phyloP scores from a whole-genome alignment of 352 stramenopile genomes.

The Globisporangium cederbergense region DNA sequence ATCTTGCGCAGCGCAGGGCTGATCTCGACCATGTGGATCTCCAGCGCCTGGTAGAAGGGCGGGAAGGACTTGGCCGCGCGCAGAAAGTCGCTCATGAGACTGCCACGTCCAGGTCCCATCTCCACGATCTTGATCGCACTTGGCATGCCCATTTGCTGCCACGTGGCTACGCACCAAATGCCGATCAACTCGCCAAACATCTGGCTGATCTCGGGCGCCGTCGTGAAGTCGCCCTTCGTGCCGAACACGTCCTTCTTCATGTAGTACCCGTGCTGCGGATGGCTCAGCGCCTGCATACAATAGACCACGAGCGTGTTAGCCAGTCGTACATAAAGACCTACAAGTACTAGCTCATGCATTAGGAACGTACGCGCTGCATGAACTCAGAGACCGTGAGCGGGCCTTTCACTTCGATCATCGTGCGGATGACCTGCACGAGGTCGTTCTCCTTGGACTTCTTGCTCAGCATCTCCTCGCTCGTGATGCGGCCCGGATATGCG shows the following conservation, averaged over 20 bases:
- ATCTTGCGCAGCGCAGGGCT: slow-evolving; percentile 86
- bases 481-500: slow-evolving; percentile 19
- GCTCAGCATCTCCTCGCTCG: slow-evolving; percentile 22
- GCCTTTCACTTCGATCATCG: slow-evolving; percentile 91
- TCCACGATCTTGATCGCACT: slow-evolving; percentile 84
- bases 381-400: slow-evolving; percentile 94
- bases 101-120: slow-evolving; percentile 91
- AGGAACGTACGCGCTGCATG: slow-evolving; percentile 73
- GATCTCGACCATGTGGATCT: slow-evolving; percentile 92
- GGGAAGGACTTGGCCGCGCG: slow-evolving; percentile 86
- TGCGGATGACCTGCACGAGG: slow-evolving; percentile 75
- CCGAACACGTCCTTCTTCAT: slow-evolving; percentile 93
- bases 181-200: slow-evolving; percentile 93
- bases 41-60: slow-evolving; percentile 78
- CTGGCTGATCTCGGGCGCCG: slow-evolving; percentile 91
- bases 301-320: neutral
- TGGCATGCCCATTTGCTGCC: slow-evolving; percentile 85
- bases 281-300: slow-evolving; percentile 62
- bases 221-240: slow-evolving; percentile 91
- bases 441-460: slow-evolving; percentile 67
- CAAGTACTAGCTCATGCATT: neutral
- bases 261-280: slow-evolving; percentile 95
- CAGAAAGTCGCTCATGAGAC: slow-evolving; percentile 93
- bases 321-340: neutral
- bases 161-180: slow-evolving; percentile 91